Conservation (phyloP, 2,329 filamentous ascomycete genomes). For the Aspergillus cejpii region DNA sequence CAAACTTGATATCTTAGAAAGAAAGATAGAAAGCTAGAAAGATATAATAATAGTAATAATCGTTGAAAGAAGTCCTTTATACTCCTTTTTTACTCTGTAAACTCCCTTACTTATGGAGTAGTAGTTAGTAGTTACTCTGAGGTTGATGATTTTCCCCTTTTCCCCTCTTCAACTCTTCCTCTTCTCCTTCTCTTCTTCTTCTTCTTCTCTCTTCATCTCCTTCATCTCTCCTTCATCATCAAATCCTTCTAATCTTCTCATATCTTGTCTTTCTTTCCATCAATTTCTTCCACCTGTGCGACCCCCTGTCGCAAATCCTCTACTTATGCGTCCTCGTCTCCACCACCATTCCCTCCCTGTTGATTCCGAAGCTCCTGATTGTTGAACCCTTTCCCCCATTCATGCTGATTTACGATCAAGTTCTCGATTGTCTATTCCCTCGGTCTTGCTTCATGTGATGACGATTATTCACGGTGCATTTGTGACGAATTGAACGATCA, state of each 20-base stretch:
- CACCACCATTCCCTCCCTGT: constrained; percentile 8
- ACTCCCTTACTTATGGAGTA: too few relatives aligned
- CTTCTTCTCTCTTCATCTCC: constrained; percentile 8
- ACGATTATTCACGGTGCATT: constrained; percentile 8
- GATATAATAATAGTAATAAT: too few relatives aligned
- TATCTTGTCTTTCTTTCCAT: too few relatives aligned
- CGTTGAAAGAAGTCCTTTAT: too few relatives aligned
- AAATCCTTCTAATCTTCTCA: constrained; percentile 1
- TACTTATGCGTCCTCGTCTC: constrained; percentile 20
- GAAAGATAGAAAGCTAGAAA: too few relatives aligned
- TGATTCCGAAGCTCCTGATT: constrained; percentile 12
- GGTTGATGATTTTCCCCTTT: constrained; percentile 8
- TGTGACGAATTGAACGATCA: constrained; percentile 20
- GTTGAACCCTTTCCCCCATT: constrained; percentile 9
- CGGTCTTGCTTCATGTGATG: constrained; percentile 1
- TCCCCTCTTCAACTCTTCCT: constrained; percentile 11
- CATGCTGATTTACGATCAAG: constrained; percentile 8
- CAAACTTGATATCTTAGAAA: too few relatives aligned
- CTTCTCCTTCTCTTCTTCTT: constrained; percentile 8
- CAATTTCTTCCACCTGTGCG: constrained; percentile 7
- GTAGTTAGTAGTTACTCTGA: neutral
- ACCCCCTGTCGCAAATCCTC: constrained; percentile 16
- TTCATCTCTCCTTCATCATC: constrained; percentile 1
- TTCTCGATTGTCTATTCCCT: constrained; percentile 5
- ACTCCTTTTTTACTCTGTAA: constrained; percentile 6